Evolutionary conservation across 2,329 filamentous ascomycete species (phyloP), one percentile per base, ranked within the genome.

Genomic region (Apiospora hydei): DNA sequence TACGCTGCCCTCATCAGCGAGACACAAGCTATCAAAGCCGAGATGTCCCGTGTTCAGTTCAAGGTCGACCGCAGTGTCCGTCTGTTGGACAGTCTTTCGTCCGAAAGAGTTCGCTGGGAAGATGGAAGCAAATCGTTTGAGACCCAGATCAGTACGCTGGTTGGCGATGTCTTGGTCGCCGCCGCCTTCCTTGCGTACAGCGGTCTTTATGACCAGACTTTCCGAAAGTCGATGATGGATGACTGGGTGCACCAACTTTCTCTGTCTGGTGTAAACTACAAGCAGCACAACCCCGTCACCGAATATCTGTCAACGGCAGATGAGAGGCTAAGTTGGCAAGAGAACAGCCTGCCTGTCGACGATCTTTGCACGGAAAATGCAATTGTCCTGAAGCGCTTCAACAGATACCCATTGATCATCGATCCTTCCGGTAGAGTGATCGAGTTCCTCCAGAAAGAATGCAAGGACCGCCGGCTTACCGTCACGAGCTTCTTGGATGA

Each of bases 331-430:
- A 90, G 93, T 75, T 99, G 96, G 96, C 97, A 99, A 84, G 93
- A 95, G 78, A 94, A 99, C 80, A 92, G 92, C 21, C 86, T 99
- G 69, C 96, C 97, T 2, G 96, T 98, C 5, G 96, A 99, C 81
- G 96, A 99, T 80, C 89, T 99, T 53, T 99, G 96, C 87, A 99
- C 96, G 0, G 96, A 99, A 83, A 99, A 99, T 79, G 96, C 97
- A 64, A 98, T 99, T 79, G 93, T 99, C 76, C 89, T 99, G 73
- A 95, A 98, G 86, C 92, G 96, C 72, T 99, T 98, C 91, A 99
- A 99, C 85, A 91, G 96, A 75, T 99, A 99, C 82, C 96, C 97
- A 64, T 89, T 99, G 73, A 98, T 99, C 82, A 98, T 99, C 81
- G 96, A 99, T 82, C 97, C 97, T 0, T 98, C 96, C 18, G 96